Base-by-base conservation (phyloP, 2,329 filamentous ascomycete species). In the Orbilia quercus region DNA sequence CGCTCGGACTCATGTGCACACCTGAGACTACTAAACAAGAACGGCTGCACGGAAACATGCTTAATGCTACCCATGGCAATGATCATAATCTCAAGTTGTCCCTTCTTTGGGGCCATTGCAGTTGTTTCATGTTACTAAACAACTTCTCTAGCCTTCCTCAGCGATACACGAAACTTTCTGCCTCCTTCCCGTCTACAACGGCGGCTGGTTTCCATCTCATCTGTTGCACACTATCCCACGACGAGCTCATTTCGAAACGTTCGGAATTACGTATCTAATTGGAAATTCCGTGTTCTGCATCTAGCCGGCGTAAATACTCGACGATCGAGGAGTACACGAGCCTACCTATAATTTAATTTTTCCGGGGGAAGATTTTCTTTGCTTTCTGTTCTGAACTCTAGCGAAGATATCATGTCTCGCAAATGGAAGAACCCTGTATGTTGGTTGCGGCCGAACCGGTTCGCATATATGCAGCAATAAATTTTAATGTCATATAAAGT, bases 111-210 rank as follows among this genome's bases (percentile, higher is more conserved):
- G 28, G 9, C 28, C 9, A 31, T 31, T 55, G 7, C 5, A 45
- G 42, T 45, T 22, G 6, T 16, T n/a, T 20, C 36, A 47, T 34
- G 23, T 58, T 42, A 14, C 42, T 34, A 38, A 54, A 50, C 16
- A 42, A 38, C 9, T 53, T 36, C 22, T 55, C 55, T 69, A 51
- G 48, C 54, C 48, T 34, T 7, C 50, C 38, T 48, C 38, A 45
- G 64, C 64, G 55, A 69, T 60, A 55, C 47, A 47, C 64, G 40
- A 69, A 69, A 69, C 64, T 20, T 4, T 7, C 36, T 51, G 36
- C 12, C 47, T 47, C 16, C 55, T 20, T 40, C 22, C 28, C 36
- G 54, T 53, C 36, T 51, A 67, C 54, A 12, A 59, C 53, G 7
- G 18, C n/a, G 18, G 34, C 11, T 22, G 23, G 38, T 20, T 53